A percentile compares a stretch with the other conserved stretches of the same genome.
These are phyloP conservation scores for Moricandia moricandioides DNA, from an alignment of 345 rosid species.

Conservation along the genomic window DNA sequence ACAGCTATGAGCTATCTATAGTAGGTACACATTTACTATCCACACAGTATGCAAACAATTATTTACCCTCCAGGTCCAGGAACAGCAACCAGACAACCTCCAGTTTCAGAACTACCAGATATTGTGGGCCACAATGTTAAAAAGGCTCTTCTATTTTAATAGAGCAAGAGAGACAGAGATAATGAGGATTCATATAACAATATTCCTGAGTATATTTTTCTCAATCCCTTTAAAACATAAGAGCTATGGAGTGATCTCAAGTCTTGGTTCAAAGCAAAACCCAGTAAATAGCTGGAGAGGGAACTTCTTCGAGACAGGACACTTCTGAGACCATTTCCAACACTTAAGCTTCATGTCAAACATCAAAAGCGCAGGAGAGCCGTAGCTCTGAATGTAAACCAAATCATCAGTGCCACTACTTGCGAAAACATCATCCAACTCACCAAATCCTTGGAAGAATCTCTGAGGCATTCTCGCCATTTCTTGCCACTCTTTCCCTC, in stretches of 20 bases:
- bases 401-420: slow-evolving; percentile 82
- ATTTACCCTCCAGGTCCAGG: slow-evolving; percentile 6
- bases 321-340: slow-evolving; percentile 88
- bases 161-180: neutral
- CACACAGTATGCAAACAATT: neutral
- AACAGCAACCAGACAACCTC: slow-evolving; percentile 38
- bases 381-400: slow-evolving; percentile 90
- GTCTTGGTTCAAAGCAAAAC: slow-evolving; percentile 86
- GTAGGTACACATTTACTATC: neutral
- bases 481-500: slow-evolving; percentile 62
- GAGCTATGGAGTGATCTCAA: slow-evolving; percentile 62
- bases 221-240: no score
- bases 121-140: slow-evolving; percentile 25
- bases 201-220: no score
- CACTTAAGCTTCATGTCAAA: slow-evolving; percentile 60
- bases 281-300: slow-evolving; percentile 95
- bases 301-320: slow-evolving; percentile 84
- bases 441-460: slow-evolving; percentile 87
- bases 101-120: slow-evolving; percentile 29
- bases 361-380: slow-evolving; percentile 68
- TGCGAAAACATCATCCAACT: slow-evolving; percentile 90
- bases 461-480: slow-evolving; percentile 85
- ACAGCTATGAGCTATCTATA: neutral
- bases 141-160: neutral
- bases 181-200: no score